These are phyloP conservation scores for Pilatotrama ljubarskyi DNA, from an alignment of 768 basidiomycete species.

Conservation along the genomic window DNA sequence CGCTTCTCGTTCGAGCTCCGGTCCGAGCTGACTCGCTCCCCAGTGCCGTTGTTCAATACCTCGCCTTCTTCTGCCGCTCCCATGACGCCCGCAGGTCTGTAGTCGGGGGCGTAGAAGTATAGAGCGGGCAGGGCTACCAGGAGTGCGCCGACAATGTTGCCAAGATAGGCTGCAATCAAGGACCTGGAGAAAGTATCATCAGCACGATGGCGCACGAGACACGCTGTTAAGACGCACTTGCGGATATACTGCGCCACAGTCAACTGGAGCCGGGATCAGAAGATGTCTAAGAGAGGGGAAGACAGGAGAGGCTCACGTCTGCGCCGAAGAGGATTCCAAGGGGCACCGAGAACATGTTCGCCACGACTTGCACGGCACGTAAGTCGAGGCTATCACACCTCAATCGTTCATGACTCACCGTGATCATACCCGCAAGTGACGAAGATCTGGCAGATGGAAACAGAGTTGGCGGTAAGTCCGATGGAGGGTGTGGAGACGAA, in stretches of 20 bases:
- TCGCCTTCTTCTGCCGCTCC: constrained; percentile 26
- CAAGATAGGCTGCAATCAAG: constrained; percentile 62
- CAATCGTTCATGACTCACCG: constrained; percentile 39
- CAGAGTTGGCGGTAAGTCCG: not conserved
- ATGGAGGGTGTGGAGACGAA: constrained; percentile 27
- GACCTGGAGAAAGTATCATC: constrained; percentile 39
- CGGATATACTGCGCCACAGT: constrained; percentile 59
- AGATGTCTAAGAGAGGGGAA: not conserved
- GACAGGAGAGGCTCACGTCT: constrained; percentile 42
- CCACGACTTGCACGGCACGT: constrained; percentile 48
- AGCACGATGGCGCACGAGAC: not conserved
- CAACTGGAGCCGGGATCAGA: constrained; percentile 36
- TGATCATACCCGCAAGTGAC: constrained; percentile 73
- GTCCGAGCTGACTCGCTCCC: not conserved
- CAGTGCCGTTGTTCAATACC: constrained; percentile 10
- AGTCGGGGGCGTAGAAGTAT: constrained; percentile 64
- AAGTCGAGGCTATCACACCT: not conserved
- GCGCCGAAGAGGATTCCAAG: constrained; percentile 72
- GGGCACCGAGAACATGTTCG: constrained; percentile 77
- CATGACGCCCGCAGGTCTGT: constrained; percentile 28
- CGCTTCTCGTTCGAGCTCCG: constrained; percentile 8
- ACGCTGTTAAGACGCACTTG: constrained; percentile 46
- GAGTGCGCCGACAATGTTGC: constrained; percentile 66
- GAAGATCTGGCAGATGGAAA: constrained; percentile 48
- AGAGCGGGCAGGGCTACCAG: constrained; percentile 63